These are phyloP conservation scores for Vickermania spadyakhi DNA, from an alignment of 208 protist species.

Conservation along the genomic window DNA sequence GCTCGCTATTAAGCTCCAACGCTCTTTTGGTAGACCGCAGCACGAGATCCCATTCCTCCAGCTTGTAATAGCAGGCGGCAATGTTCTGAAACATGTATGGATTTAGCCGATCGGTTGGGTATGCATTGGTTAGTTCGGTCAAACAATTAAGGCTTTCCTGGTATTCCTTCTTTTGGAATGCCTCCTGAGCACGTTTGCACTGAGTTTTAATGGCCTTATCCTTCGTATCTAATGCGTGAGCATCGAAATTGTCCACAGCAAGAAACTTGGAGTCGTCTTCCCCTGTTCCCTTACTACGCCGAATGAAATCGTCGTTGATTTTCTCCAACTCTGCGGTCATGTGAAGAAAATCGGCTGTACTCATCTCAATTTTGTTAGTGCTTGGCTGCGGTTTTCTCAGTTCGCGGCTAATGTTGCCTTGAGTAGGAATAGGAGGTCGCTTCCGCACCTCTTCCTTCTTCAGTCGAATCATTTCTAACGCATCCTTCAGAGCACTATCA, in stretches of 20 bases:
- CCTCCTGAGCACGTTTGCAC: constrained; percentile 3
- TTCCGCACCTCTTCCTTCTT: not conserved
- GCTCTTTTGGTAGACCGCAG: constrained; percentile 22
- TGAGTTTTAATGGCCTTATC: not conserved
- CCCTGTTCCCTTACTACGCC: not conserved
- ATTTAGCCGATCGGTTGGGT: constrained; percentile 10
- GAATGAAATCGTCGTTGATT: constrained; percentile 15
- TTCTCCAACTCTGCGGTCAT: constrained; percentile 39
- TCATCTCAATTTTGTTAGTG: not conserved
- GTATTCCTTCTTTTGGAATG: constrained; percentile 14
- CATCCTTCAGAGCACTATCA: not conserved
- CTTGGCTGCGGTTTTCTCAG: not conserved
- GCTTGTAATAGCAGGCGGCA: constrained; percentile 37
- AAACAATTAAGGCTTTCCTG: constrained; percentile 6
- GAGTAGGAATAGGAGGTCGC: not conserved
- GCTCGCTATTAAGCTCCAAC: constrained; percentile 22
- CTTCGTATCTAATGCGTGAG: constrained; percentile 7
- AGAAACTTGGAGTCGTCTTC: not conserved
- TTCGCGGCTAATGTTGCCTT: not conserved
- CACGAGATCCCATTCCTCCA: constrained; percentile 36
- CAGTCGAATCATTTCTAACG: not conserved
- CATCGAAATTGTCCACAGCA: constrained; percentile 16
- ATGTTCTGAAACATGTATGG: constrained; percentile 35
- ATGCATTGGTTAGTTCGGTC: constrained; percentile 8
- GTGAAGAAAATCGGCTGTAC: constrained; percentile 41